Base-by-base conservation (phyloP, 129 eudicot species). In the Solidago caesia region DNA sequence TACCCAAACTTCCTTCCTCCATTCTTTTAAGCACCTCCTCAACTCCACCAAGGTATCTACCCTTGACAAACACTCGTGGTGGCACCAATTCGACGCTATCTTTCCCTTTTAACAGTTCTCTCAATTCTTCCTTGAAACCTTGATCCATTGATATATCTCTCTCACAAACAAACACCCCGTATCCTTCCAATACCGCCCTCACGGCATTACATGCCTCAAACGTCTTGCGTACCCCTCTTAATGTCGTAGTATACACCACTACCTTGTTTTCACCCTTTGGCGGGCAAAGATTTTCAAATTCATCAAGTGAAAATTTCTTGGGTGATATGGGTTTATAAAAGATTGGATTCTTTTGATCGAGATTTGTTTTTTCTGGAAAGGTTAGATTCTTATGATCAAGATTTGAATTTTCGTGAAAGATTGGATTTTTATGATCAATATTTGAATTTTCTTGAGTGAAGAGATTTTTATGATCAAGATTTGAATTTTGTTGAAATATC, bases 121-220 rank as follows among this genome's bases (percentile, higher is more conserved):
- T 82, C 53, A 91, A 43, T 59, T 95, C 97, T 11, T 95, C 96
- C 64, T 74, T 82, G 41, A 88, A 95, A 26, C 99, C 96, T 45
- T 75, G 68, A 57, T 95, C 94, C 99, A 95, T 95, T 1, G 99
- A 95, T 43, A 91, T 80, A 51, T 95, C 99, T 81, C 99, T 85
- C 83, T 95, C 99, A 46, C 90, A 91, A 59, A 89, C 48, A 12
- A 63, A 45, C 56, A 91, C 85, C 44, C 96, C 97, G 0, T 82
- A 57, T 3, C 85, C 90, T 27, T 84, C 87, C 45, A 91, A 76
- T 2, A 87, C 89, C 7, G 91, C 76, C 71, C 99, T 74, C 25
- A 91, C 99, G 0, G 90, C 87, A 57, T 91, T 91, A 66, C 99
- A 95, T 2, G 77, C 94, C 67, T 95, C 97, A 53, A 91, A 95